These are phyloP conservation scores for Bruguiera parviflora DNA, from an alignment of 345 rosid genomes.

Conservation along the genomic window DNA sequence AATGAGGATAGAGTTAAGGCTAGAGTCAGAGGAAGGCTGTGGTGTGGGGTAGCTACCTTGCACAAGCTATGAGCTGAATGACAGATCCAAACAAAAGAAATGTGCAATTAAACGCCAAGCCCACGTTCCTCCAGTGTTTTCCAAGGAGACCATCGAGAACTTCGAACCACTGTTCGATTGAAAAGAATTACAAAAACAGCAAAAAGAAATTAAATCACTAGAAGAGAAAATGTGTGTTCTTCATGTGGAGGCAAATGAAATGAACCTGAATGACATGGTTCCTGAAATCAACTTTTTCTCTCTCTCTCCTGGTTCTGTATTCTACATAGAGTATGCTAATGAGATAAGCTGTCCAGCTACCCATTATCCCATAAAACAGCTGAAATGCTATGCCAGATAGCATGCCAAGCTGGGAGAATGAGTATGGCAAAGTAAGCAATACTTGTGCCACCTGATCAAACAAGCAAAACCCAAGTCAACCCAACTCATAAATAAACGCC, in stretches of 20 bases:
- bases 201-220: not conserved
- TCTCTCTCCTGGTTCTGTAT: conserved; percentile 91
- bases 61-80: conserved; percentile 99
- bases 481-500: no score
- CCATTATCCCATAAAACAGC: conserved; percentile 86
- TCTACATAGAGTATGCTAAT: conserved; percentile 92
- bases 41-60: conserved; percentile 49
- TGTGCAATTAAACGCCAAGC: conserved; percentile 98
- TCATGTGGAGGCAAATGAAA: not conserved
- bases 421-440: conserved; percentile 90
- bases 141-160: conserved; percentile 99
- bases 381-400: conserved; percentile 88
- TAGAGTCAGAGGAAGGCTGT: conserved; percentile 15
- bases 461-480: not conserved
- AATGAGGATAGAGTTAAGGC: conserved; percentile 5
- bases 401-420: conserved; percentile 98
- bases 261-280: conserved; percentile 95
- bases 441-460: conserved; percentile 98
- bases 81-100: conserved; percentile 99
- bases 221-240: not conserved
- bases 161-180: conserved; percentile 71
- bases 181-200: not conserved
- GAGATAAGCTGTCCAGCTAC: conserved; percentile 98
- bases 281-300: conserved; percentile 95
- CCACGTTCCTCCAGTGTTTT: conserved; percentile 98